Conservation (phyloP, 768 basidiomycete species). For the Podaxis sp. region DNA sequence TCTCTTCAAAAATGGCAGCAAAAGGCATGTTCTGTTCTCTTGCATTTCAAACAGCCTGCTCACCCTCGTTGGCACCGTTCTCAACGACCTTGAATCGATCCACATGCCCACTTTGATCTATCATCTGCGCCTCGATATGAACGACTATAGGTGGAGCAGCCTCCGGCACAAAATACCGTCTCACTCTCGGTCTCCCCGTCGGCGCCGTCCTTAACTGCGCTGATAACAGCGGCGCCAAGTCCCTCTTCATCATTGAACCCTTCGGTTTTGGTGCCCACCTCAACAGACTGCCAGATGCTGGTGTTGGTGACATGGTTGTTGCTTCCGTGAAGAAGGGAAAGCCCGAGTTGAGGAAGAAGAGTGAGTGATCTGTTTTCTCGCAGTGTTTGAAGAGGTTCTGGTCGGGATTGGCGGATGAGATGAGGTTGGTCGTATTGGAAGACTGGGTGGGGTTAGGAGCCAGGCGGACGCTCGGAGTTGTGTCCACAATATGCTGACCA, state of each 20-base stretch:
- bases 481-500: conserved; percentile 15
- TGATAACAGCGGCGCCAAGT: conserved; percentile 99
- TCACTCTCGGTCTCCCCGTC: conserved; percentile 92
- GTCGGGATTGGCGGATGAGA: not conserved
- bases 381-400: not conserved
- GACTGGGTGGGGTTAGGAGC: not conserved
- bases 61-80: too few relatives aligned
- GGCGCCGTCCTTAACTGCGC: conserved; percentile 97
- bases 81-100: too few relatives aligned
- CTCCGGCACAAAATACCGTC: conserved; percentile 94
- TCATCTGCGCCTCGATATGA: not conserved
- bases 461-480: not conserved
- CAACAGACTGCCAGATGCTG: conserved; percentile 95
- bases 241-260: conserved; percentile 91
- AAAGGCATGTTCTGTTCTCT: conserved; percentile 22
- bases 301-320: conserved; percentile 94
- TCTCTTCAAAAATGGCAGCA: conserved; percentile 34
- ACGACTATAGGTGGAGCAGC: conserved; percentile 46
- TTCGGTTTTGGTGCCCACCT: conserved; percentile 94
- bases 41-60: too few relatives aligned
- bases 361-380: conserved; percentile 47
- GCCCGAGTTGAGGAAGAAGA: conserved; percentile 99
- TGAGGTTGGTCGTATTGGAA: not conserved
- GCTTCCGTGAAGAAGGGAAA: conserved; percentile 99
- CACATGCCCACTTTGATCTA: too few relatives aligned